These are phyloP conservation scores for Ramaria rubella DNA, from an alignment of 768 basidiomycete species.

Conservation along the genomic window DNA sequence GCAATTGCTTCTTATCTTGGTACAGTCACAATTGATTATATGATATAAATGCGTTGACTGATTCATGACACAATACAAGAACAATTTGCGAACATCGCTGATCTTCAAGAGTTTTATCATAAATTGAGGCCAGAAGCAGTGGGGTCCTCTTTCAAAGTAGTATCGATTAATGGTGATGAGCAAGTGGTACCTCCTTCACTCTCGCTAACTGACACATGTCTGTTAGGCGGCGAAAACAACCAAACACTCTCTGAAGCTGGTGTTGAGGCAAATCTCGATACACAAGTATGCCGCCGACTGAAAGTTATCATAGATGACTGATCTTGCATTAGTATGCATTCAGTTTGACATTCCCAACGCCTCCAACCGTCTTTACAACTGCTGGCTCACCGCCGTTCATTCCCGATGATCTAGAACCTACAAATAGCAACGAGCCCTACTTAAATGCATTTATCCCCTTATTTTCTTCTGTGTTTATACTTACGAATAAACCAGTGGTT, in stretches of 20 bases:
- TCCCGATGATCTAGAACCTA: conserved; percentile 37
- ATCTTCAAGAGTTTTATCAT: conserved; percentile 28
- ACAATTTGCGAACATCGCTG: conserved; percentile 4
- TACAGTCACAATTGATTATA: not conserved
- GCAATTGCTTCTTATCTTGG: conserved; percentile 31
- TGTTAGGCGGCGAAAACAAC: conserved; percentile 51
- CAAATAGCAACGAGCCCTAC: conserved; percentile 46
- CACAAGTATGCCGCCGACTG: not conserved
- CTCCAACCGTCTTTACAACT: conserved; percentile 55
- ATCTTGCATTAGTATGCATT: conserved; percentile 48
- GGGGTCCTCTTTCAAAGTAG: conserved; percentile 42
- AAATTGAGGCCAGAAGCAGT: conserved; percentile 27
- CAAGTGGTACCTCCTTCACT: not conserved
- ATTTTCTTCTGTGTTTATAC: not conserved
- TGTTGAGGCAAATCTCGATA: conserved; percentile 49
- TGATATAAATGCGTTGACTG: no score
- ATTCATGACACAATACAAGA: not conserved
- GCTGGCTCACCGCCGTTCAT: conserved; percentile 54
- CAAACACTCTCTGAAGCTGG: conserved; percentile 51
- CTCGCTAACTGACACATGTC: conserved; percentile 7
- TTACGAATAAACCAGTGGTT: conserved; percentile 43
- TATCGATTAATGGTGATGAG: conserved; percentile 47
- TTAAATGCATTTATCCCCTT: not conserved
- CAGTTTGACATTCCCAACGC: conserved; percentile 57
- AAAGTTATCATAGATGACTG: not conserved